Evolutionary conservation across 495 filamentous ascomycete genomes (phyloP).

Genomic region (Tuber magnatum): DNA sequence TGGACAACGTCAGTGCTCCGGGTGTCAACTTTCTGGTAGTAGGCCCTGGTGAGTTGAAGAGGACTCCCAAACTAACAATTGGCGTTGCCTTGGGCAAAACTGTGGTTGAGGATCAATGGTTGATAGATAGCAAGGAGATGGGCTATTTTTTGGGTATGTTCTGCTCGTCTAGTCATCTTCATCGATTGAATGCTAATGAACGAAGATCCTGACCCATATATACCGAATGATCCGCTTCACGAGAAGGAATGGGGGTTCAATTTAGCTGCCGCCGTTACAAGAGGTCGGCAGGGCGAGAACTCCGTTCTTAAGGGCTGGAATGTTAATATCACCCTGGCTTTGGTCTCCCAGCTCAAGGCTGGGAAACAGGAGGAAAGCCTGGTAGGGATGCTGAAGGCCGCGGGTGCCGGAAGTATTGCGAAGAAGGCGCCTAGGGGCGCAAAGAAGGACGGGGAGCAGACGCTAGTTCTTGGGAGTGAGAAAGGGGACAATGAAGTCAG

Average conservation of each 20-base stretch:
- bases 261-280: conserved; percentile 25
- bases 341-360: conserved; percentile 31
- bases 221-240: conserved; percentile 29
- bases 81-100: conserved; percentile 31
- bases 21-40: conserved; percentile 36
- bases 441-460: conserved; percentile 22
- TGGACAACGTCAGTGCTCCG: conserved; percentile 28
- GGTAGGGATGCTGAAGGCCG: conserved; percentile 36
- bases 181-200: conserved; percentile 1
- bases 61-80: conserved; percentile 35
- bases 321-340: conserved; percentile 29
- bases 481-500: conserved; percentile 30
- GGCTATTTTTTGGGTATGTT: conserved; percentile 32
- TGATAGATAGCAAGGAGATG: conserved; percentile 30
- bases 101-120: conserved; percentile 37
- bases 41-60: conserved; percentile 37
- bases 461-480: conserved; percentile 34
- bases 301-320: conserved; percentile 26
- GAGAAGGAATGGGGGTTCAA: conserved; percentile 36
- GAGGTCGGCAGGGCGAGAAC: conserved; percentile 31
- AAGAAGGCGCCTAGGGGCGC: conserved; percentile 29
- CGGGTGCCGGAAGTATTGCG: conserved; percentile 23
- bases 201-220: conserved; percentile 32
- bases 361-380: conserved; percentile 31
- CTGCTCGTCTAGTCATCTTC: background rate